Evolutionary conservation across 495 filamentous ascomycete species (phyloP), one percentile per base, ranked within the genome.

Genomic region (Aspergillus incahuasiensis): DNA sequence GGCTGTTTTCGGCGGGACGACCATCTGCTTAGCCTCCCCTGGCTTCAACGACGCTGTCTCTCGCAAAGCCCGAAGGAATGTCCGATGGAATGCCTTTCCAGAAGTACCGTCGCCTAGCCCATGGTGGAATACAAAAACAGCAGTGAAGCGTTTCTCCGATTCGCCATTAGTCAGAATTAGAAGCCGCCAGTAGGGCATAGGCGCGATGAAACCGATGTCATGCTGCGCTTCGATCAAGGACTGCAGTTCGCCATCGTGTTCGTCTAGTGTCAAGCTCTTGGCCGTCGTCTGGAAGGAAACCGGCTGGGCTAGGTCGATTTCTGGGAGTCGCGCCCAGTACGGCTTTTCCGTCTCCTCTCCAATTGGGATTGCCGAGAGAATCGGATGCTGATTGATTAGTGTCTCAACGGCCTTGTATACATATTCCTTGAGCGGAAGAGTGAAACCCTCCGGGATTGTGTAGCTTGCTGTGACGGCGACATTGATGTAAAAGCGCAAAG

Each of bases 401-500:
- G 58, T 52, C 30, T 65, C 65, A 7, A 74, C 67, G 4, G 74
- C 73, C 35, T 57, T 60, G 57, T 71, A 76, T 6, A 79, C 55
- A 20, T 67, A 66, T 13, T 68, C 55, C 51, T 71, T 62, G 13
- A 72, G 44, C 5, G 74, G 59, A 7, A 72, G 58, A 1, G 54
- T 56, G 46, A 54, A 72, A 0, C 62, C 25, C 0, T 60, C 43
- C 5, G 74, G 68, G 1, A 73, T 57, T 3, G 45, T 57, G 55
- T 80, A 81, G 11, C 58, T 66, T 9, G 72, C 73, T 24, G 74
- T 58, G 6, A 73, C 48, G 1, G 55, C 68, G 22, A 77, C 71
- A 48, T 78, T 80, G 48, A 65, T 54, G 54, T 80, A 81, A 45
- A 77, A 75, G n/a, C 63, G 54, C 0, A 78, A 48, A 13, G 69